phyloP scores from a whole-genome alignment of 257 asterid species.

The Gentiana straminea region DNA sequence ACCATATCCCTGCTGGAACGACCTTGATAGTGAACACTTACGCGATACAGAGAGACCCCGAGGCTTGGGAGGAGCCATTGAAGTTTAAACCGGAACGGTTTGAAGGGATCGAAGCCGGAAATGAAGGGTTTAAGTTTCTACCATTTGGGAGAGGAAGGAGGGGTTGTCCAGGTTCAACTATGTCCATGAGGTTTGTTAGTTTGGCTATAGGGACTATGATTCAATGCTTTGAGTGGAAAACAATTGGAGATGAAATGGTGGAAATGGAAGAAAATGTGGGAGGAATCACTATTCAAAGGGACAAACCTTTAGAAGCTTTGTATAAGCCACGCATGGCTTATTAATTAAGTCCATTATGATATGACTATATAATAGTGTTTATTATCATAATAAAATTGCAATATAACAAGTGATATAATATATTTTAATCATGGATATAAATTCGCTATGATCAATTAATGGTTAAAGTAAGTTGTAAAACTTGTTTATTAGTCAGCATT shows the following conservation, averaged over 20 bases:
- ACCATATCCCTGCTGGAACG: conserved; percentile 44
- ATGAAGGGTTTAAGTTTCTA: conserved; percentile 24
- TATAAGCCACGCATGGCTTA: conserved; percentile 22
- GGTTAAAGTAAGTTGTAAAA: too few relatives aligned
- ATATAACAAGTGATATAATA: too few relatives aligned
- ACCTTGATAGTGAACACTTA: conserved; percentile 50
- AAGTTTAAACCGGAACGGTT: conserved; percentile 52
- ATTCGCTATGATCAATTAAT: too few relatives aligned
- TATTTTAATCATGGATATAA: too few relatives aligned
- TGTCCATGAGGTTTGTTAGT: conserved; percentile 43
- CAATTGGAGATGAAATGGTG: conserved; percentile 21
- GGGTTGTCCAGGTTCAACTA: conserved; percentile 53
- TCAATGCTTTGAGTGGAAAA: conserved; percentile 56
- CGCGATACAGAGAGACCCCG: conserved; percentile 60
- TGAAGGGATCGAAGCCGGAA: conserved; percentile 3
- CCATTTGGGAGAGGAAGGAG: conserved; percentile 75
- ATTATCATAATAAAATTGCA: too few relatives aligned
- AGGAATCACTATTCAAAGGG: conserved; percentile 34
- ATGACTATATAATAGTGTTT: too few relatives aligned
- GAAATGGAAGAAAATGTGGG: conserved; percentile 38
- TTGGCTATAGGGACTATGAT: conserved; percentile 35
- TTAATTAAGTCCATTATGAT: too few relatives aligned
- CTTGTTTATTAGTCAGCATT: too few relatives aligned
- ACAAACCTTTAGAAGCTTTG: conserved; percentile 31
- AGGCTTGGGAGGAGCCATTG: conserved; percentile 39